Evolutionary conservation across 2,329 filamentous ascomycete species (phyloP).

Genomic region (Colletotrichum eleusines): DNA sequence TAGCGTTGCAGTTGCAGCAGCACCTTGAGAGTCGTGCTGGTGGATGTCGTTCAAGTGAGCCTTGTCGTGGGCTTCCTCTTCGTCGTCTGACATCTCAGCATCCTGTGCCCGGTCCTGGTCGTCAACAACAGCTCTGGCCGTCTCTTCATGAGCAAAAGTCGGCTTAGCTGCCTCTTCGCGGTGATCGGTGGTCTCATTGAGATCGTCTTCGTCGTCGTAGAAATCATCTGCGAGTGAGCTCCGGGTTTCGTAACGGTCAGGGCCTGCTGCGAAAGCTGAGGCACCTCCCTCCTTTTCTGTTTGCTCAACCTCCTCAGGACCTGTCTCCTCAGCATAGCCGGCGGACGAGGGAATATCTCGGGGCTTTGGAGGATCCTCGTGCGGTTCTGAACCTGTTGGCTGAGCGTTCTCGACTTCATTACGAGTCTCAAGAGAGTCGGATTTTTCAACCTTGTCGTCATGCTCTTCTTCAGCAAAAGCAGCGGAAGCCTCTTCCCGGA

Average conservation of each 20-base stretch:
- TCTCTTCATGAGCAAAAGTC: neutral
- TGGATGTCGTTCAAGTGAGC: neutral
- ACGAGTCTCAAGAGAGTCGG: neutral
- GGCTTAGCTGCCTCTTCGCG: neutral
- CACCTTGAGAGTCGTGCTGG: neutral
- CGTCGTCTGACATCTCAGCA: neutral
- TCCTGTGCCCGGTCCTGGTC: neutral
- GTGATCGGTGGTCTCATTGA: neutral
- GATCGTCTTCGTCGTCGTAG: neutral
- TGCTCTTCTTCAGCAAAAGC: neutral
- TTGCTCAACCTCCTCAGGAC: neutral
- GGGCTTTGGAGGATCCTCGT: neutral
- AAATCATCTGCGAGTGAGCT: neutral
- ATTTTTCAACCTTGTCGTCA: neutral
- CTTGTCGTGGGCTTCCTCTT: neutral
- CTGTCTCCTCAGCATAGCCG: neutral
- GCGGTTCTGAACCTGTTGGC: neutral
- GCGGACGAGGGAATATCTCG: neutral
- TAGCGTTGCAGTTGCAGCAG: neutral
- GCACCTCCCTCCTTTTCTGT: neutral
- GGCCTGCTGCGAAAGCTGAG: neutral
- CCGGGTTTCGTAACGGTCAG: neutral
- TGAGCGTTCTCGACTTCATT: neutral
- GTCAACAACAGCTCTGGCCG: too few relatives aligned
- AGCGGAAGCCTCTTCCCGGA: neutral